Percentiles rank a stretch among this genome's conserved stretches.
These are phyloP conservation scores for Croton laevigatus DNA, from an alignment of 441 rosid genomes.

Conservation along the genomic window DNA sequence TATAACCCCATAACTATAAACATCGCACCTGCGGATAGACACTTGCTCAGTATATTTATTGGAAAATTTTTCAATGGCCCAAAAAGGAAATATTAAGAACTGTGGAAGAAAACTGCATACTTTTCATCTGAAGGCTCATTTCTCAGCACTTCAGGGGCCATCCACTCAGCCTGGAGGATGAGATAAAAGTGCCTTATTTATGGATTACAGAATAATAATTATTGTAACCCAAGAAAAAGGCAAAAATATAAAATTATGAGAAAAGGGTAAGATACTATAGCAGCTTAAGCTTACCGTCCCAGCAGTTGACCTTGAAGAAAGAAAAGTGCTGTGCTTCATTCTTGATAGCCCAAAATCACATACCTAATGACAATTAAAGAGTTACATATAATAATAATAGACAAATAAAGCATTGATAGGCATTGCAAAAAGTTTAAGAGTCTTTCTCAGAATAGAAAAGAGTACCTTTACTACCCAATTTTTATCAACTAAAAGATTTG, in stretches of 20 bases:
- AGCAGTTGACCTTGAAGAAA: slow-evolving; percentile 91
- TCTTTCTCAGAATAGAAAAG: slow-evolving; percentile 14
- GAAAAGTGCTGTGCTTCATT: slow-evolving; percentile 89
- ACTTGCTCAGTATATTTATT: slow-evolving; percentile 7
- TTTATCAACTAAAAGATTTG: slow-evolving; percentile 94
- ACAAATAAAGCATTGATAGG: slow-evolving; percentile 15
- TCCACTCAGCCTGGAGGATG: slow-evolving; percentile 91
- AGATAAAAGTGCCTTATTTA: slow-evolving; percentile 14
- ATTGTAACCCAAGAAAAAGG: background rate
- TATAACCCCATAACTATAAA: slow-evolving; percentile 91
- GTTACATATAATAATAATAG: slow-evolving; percentile 3
- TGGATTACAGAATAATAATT: background rate
- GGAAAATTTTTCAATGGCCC: slow-evolving; percentile 1
- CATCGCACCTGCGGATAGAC: slow-evolving; percentile 70
- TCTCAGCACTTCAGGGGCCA: slow-evolving; percentile 99
- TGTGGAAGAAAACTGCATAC: slow-evolving; percentile 38
- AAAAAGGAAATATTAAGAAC: background rate
- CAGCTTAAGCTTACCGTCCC: slow-evolving; percentile 85
- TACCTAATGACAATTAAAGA: slow-evolving; percentile 44
- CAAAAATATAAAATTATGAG: background rate
- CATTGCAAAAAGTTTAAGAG: background rate
- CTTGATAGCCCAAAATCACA: slow-evolving; percentile 90
- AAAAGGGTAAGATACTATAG: slow-evolving; percentile 1
- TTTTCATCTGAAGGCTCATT: slow-evolving; percentile 96
- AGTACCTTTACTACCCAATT: slow-evolving; percentile 95